These are phyloP conservation scores for Suillus clintonianus DNA, from an alignment of 768 basidiomycete genomes.

Conservation along the genomic window DNA sequence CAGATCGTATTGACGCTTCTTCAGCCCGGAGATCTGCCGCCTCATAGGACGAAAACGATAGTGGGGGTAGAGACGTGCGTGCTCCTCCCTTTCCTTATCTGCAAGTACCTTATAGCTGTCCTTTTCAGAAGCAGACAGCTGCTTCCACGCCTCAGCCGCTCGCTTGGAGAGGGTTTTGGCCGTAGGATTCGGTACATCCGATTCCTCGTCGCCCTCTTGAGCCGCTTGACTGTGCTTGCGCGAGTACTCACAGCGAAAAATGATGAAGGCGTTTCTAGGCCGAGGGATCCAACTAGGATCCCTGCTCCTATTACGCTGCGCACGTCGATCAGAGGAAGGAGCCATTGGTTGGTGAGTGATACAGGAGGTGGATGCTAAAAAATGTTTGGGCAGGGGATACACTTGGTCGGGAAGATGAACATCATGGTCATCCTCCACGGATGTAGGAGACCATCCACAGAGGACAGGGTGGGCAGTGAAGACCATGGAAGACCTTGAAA, in stretches of 20 bases:
- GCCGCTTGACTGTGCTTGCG: conserved; percentile 41
- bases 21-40: conserved; percentile 27
- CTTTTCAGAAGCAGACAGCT: conserved; percentile 49
- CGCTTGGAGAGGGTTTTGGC: conserved; percentile 73
- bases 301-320: conserved; percentile 40
- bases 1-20: conserved; percentile 17
- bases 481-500: conserved; percentile 22
- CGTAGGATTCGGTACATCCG: conserved; percentile 15
- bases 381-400: conserved; percentile 5
- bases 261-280: conserved; percentile 71
- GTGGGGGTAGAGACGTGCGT: conserved; percentile 56
- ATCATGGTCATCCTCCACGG: conserved; percentile 28
- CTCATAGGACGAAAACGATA: conserved; percentile 66
- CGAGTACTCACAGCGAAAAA: conserved; percentile 70
- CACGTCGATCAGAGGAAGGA: conserved; percentile 42
- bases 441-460: conserved; percentile 29
- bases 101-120: conserved; percentile 55
- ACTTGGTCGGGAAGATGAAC: conserved; percentile 22
- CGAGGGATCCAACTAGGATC: conserved; percentile 66
- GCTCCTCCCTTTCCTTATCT: conserved; percentile 55
- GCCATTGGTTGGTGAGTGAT: conserved; percentile 16
- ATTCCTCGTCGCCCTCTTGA: conserved; percentile 36
- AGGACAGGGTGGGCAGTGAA: conserved; percentile 16
- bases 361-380: neutral
- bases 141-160: conserved; percentile 75